Conservation (phyloP, 805 yeast species). For the Wickerhamiella parazyma region DNA sequence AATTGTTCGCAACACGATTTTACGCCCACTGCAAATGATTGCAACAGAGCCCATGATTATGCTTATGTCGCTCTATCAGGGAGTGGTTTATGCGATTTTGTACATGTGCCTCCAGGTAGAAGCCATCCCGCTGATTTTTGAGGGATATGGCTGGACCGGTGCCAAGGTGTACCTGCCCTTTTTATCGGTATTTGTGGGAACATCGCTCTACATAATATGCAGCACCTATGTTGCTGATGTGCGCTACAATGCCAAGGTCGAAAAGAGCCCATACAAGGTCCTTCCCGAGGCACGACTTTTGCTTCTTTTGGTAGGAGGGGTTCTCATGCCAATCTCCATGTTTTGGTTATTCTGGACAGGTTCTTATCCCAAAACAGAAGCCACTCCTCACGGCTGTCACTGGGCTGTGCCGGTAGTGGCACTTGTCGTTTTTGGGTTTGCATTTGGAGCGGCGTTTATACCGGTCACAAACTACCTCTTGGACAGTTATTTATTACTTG, state of each 20-base stretch:
- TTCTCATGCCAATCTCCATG: constrained; percentile 62
- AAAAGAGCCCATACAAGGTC: constrained; percentile 41
- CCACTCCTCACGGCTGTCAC: constrained; percentile 38
- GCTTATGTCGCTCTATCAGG: constrained; percentile 52
- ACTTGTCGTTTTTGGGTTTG: constrained; percentile 37
- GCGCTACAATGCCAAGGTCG: constrained; percentile 36
- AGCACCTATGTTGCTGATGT: constrained; percentile 42
- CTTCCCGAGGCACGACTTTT: constrained; percentile 72
- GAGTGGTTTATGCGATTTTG: constrained; percentile 68
- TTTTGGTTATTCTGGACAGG: constrained; percentile 88
- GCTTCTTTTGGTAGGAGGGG: constrained; percentile 58
- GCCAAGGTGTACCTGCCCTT: constrained; percentile 72
- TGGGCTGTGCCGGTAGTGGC: constrained; percentile 48
- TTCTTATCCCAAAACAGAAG: constrained; percentile 34
- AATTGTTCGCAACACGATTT: constrained; percentile 42
- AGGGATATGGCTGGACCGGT: constrained; percentile 41
- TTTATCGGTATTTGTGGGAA: constrained; percentile 57
- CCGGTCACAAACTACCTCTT: constrained; percentile 47
- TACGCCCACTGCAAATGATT: constrained; percentile 58
- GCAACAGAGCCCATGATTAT: constrained; percentile 58
- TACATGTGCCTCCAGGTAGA: constrained; percentile 52
- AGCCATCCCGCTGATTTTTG: constrained; percentile 63
- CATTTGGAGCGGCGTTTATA: constrained; percentile 43
- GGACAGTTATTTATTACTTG: constrained; percentile 42
- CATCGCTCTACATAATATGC: constrained; percentile 40